Evolutionary conservation across 1,139 yeast species (phyloP), one percentile per base, ranked within the genome.

Genomic region (Blastobotrys persicus): DNA sequence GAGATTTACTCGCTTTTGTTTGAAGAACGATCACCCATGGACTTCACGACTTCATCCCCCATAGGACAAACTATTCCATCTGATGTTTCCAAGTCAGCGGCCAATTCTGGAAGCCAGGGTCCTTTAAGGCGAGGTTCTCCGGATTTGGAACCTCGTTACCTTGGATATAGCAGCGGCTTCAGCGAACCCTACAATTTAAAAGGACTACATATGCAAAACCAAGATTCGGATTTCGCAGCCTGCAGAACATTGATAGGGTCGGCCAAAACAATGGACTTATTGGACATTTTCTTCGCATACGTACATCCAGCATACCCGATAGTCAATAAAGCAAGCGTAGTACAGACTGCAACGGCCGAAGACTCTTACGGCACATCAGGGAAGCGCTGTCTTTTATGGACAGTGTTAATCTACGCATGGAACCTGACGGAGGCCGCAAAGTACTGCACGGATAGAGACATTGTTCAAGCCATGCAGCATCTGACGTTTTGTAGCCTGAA

Each of bases 271-370:
- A 42, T 42, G 45, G 45, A 42, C 12, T 16, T 42, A 23, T 16
- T 42, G 37, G 45, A 42, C 17, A 34, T 42, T 14, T 42, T n/a
- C 18, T 42, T 42, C 17, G 45, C 45, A 11, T 42, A 42, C 19
- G 3, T n/a, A 4, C 38, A 42, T 31, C 28, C 45, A 3, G 16
- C 38, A 3, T 42, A 18, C 20, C 45, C 45, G 23, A 42, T 42
- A 38, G 33, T 42, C 4, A 13, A 31, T 4, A 23, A 17, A 14
- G 23, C 38, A 4, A 14, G 16, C 12, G 4, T 42, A 3, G 18
- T 42, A 9, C 38, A 42, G 33, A 42, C 26, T 11, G 45, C 45
- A n/a, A 16, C 32, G n/a, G 17, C 45, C n/a, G 45, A 42, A 42
- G 31, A 31, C 5, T 9, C 37, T 4, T 3, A 7, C 26, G 31